Evolutionary conservation across 768 basidiomycete genomes (phyloP).

Genomic region (Ephemerocybe angulata): DNA sequence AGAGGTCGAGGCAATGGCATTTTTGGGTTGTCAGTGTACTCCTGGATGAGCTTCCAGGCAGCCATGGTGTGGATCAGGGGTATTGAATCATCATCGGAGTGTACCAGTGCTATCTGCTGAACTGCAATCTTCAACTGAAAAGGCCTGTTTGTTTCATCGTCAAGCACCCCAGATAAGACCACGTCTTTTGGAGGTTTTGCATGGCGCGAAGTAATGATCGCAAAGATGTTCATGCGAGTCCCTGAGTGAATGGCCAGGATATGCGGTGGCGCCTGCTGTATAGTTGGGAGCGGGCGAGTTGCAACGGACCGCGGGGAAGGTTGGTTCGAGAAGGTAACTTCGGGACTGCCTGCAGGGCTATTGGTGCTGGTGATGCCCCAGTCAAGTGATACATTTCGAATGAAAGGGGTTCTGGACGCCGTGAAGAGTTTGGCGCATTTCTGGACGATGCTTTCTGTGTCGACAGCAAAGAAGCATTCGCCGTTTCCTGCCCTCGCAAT

Average conservation of each 20-base stretch:
- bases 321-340: constrained; percentile 16
- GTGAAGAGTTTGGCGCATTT: constrained; percentile 50
- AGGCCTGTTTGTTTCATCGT: constrained; percentile 23
- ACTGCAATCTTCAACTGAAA: constrained; percentile 32
- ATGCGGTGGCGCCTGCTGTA: constrained; percentile 34
- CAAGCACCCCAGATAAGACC: constrained; percentile 31
- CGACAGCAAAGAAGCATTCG: constrained; percentile 41
- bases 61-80: constrained; percentile 51
- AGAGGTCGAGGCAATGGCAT: constrained; percentile 30
- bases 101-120: constrained; percentile 26
- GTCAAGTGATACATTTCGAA: constrained; percentile 45
- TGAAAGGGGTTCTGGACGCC: constrained; percentile 45
- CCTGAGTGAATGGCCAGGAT: constrained; percentile 34
- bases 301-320: constrained; percentile 18
- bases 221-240: constrained; percentile 31
- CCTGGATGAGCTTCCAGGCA: constrained; percentile 52
- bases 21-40: constrained; percentile 34
- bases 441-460: constrained; percentile 41
- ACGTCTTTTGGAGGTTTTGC: constrained; percentile 29
- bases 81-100: constrained; percentile 27
- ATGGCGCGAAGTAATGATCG: constrained; percentile 28
- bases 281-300: constrained; percentile 22
- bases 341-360: constrained; percentile 7
- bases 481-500: constrained; percentile 57
- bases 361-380: constrained; percentile 40